Evolutionary conservation across 345 rosid genomes (phyloP).

Genomic region (Populus deltoides): DNA sequence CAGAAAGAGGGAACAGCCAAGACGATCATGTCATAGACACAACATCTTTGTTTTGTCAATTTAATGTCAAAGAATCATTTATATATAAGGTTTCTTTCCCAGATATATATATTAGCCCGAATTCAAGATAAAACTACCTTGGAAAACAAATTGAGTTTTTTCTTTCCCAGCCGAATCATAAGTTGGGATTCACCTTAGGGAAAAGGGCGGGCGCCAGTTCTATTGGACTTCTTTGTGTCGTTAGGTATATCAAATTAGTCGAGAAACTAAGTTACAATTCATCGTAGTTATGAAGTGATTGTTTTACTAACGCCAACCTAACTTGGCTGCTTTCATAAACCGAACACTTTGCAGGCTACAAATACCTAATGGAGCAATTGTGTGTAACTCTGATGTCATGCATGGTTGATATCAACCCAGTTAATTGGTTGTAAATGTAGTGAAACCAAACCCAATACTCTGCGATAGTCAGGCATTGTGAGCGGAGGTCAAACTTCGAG

Average conservation of each 20-base stretch:
- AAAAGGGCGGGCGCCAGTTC: background rate
- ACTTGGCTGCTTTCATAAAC: conserved; percentile 5
- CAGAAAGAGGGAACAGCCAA: background rate
- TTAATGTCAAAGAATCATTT: background rate
- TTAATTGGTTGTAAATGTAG: background rate
- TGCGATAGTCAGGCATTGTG: too few relatives aligned
- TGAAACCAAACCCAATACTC: background rate
- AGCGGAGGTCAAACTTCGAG: too few relatives aligned
- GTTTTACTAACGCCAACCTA: conserved; percentile 20
- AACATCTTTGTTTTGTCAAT: background rate
- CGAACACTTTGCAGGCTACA: background rate
- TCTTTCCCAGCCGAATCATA: background rate
- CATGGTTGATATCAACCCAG: background rate
- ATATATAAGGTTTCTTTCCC: too few relatives aligned
- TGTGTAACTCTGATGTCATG: background rate
- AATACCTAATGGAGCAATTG: background rate
- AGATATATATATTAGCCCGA: background rate
- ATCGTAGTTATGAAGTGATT: background rate
- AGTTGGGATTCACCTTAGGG: background rate
- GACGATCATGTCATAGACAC: background rate
- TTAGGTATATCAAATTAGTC: conserved; percentile 1
- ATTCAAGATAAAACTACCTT: background rate
- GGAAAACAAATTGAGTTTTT: too few relatives aligned
- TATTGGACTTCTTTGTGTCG: background rate
- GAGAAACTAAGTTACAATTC: background rate